These are phyloP conservation scores for Coemansia sp. DNA, from an alignment of 192 early-diverging fungal genomes.

Conservation along the genomic window DNA sequence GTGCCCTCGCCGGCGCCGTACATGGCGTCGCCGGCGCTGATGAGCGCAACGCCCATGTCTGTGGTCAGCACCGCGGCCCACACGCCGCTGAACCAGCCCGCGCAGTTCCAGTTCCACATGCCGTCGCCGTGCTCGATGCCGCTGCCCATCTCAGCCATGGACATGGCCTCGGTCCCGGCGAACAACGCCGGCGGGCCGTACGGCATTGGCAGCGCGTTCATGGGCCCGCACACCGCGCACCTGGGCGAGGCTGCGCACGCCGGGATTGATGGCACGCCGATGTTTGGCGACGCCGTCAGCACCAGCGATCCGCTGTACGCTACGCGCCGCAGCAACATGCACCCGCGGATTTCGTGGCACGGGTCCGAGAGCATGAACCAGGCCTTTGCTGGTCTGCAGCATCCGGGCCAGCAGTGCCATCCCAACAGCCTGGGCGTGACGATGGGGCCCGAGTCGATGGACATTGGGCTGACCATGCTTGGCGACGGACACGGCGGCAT, in stretches of 20 bases:
- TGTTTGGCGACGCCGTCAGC: constrained; percentile 31
- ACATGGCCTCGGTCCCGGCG: constrained; percentile 38
- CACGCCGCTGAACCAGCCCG: constrained; percentile 39
- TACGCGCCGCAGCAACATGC: constrained; percentile 28
- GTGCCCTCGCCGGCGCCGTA: constrained; percentile 38
- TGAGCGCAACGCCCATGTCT: constrained; percentile 38
- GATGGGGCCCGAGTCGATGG: constrained; percentile 27
- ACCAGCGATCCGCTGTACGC: constrained; percentile 21
- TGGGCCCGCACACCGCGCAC: constrained; percentile 13
- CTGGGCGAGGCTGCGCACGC: constrained; percentile 21
- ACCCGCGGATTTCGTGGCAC: constrained; percentile 50
- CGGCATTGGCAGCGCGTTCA: constrained; percentile 21
- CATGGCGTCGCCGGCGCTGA: constrained; percentile 31
- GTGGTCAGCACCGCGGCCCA: constrained; percentile 26
- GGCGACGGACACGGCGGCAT: constrained; percentile 22
- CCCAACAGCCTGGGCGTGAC: constrained; percentile 34
- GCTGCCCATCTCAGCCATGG: constrained; percentile 46
- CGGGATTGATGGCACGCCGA: constrained; percentile 23
- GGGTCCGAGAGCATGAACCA: constrained; percentile 46
- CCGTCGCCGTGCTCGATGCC: constrained; percentile 50
- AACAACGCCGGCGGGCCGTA: constrained; percentile 22
- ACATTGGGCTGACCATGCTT: constrained; percentile 37
- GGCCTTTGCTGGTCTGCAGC: constrained; percentile 31
- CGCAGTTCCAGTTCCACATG: constrained; percentile 52
- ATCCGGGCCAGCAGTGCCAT: constrained; percentile 26